These are phyloP conservation scores for Conringia planisiliqua DNA, from an alignment of 345 rosid species.

Conservation along the genomic window DNA sequence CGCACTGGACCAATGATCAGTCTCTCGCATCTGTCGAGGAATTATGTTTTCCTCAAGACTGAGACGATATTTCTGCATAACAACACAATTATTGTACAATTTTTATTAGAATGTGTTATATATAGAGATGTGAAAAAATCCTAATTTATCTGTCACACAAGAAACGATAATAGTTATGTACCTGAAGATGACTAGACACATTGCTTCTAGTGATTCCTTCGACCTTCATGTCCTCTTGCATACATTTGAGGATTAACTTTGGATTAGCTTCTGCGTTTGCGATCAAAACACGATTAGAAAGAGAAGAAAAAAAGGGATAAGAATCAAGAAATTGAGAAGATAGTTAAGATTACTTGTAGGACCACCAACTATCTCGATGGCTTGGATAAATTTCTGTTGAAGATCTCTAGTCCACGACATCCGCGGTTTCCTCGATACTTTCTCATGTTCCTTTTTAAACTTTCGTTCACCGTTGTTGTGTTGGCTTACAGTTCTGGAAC, in stretches of 20 bases:
- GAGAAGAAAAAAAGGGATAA: too few relatives aligned
- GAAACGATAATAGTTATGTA: neutral
- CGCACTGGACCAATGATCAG: neutral
- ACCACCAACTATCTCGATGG: slow-evolving; percentile 18
- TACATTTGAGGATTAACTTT: neutral
- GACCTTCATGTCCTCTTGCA: slow-evolving; percentile 2
- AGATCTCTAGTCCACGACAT: slow-evolving; percentile 10
- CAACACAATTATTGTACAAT: neutral
- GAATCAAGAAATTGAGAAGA: neutral
- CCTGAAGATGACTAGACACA: slow-evolving; percentile 33
- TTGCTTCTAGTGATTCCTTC: slow-evolving; percentile 16
- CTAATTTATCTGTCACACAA: neutral
- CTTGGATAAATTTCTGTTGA: slow-evolving; percentile 17
- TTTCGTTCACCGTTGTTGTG: neutral
- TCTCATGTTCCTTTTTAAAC: neutral
- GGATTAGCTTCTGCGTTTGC: slow-evolving; percentile 25
- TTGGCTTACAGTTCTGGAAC: neutral
- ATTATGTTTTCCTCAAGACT: neutral
- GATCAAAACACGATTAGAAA: neutral
- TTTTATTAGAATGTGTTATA: neutral
- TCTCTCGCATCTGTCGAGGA: neutral
- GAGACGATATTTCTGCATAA: slow-evolving; percentile 17
- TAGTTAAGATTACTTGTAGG: slow-evolving; percentile 5
- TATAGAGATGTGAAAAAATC: neutral
- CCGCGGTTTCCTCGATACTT: neutral